phyloP scores from a whole-genome alignment of 2,329 filamentous ascomycete species.

The Graphilbum sp. region DNA sequence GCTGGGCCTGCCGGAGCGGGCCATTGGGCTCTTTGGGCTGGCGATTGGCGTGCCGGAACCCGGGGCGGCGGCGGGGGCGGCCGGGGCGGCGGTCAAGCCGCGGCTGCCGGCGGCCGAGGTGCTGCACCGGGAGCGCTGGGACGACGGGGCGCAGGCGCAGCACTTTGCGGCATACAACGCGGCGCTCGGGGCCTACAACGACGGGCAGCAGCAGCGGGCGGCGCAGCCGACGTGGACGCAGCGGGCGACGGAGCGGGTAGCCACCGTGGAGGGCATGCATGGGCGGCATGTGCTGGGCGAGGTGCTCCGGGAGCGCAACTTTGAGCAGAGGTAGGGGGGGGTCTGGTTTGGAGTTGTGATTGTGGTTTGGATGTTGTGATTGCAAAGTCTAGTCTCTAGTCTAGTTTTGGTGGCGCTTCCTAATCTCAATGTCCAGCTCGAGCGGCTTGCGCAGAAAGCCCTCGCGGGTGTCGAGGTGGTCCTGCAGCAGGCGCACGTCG shows the following conservation, averaged over 20 bases:
- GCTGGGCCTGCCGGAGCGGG: constrained; percentile 14
- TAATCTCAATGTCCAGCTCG: constrained; percentile 39
- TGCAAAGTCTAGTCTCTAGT: too few species aligned
- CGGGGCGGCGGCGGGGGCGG: constrained; percentile 8
- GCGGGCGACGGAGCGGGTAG: constrained; percentile 13
- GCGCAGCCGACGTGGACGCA: constrained; percentile 14
- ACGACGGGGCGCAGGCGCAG: constrained; percentile 6
- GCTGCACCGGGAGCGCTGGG: constrained; percentile 14
- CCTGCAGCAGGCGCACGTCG: constrained; percentile 32
- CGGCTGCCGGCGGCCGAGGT: constrained; percentile 13
- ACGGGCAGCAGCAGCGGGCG: constrained; percentile 11
- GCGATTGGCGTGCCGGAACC: constrained; percentile 14
- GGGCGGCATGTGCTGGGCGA: constrained; percentile 14
- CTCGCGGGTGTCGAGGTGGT: constrained; percentile 56
- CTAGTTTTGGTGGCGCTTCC: too few species aligned
- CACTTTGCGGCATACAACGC: constrained; percentile 13
- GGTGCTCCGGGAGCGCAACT: constrained; percentile 12
- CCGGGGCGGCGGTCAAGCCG: constrained; percentile 13
- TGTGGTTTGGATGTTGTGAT: too few species aligned
- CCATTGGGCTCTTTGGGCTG: constrained; percentile 16
- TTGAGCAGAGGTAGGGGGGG: constrained; percentile 1
- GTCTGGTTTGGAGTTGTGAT: too few species aligned
- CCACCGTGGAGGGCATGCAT: constrained; percentile 13
- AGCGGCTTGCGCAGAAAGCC: constrained; percentile 72
- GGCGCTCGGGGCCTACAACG: constrained; percentile 12